Conservation (phyloP, 2,329 filamentous ascomycete species). For the Colletotrichum tabaci region DNA sequence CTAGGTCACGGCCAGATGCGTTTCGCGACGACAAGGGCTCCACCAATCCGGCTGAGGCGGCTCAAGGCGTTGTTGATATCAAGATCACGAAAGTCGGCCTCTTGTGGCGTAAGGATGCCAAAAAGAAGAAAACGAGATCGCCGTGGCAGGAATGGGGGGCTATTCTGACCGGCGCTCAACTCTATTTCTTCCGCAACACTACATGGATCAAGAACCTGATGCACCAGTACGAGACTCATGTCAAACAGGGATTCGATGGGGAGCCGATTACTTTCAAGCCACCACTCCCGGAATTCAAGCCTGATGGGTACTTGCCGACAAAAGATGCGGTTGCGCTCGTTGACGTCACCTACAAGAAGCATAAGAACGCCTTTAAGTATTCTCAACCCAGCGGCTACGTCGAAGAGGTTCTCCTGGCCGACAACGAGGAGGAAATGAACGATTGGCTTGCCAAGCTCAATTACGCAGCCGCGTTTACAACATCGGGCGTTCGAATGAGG, state of each 20-base stretch:
- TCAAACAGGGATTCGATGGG: constrained; percentile 82
- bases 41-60: constrained; percentile 87
- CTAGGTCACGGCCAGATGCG: constrained; percentile 91
- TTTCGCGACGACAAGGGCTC: constrained; percentile 92
- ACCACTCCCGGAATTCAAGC: constrained; percentile 91
- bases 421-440: constrained; percentile 92
- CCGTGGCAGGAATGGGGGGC: constrained; percentile 99
- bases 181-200: constrained; percentile 96
- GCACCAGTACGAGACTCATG: constrained; percentile 86
- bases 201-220: constrained; percentile 93
- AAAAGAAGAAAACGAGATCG: constrained; percentile 93
- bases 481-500: constrained; percentile 90
- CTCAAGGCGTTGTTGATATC: constrained; percentile 95
- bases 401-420: constrained; percentile 92
- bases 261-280: constrained; percentile 91
- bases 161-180: constrained; percentile 93
- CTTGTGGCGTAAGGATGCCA: constrained; percentile 93
- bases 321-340: constrained; percentile 91
- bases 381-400: constrained; percentile 83
- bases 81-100: constrained; percentile 97
- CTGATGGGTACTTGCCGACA: constrained; percentile 93
- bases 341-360: constrained; percentile 90
- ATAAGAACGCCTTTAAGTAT: constrained; percentile 95
- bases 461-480: constrained; percentile 94
- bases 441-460: constrained; percentile 98